Conservation (phyloP, 495 filamentous ascomycete genomes). For the Hypoxylon perforatum region DNA sequence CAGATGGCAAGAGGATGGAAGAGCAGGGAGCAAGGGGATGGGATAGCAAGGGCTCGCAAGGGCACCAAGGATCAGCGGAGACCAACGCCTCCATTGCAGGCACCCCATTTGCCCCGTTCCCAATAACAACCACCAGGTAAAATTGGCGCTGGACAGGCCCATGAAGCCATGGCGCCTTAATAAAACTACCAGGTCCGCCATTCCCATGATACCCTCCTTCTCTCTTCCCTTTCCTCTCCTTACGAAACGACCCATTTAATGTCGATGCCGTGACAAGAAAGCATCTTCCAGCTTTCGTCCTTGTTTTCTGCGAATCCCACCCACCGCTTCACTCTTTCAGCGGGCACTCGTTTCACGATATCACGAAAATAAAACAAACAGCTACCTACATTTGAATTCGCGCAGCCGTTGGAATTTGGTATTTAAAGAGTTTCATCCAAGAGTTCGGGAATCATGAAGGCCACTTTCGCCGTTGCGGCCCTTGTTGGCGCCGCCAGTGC, state of each 20-base stretch:
- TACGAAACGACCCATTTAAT: conserved; percentile 57
- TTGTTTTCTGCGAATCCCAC: conserved; percentile 61
- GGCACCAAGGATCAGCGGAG: conserved; percentile 30
- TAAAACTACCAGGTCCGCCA: conserved; percentile 46
- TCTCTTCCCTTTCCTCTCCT: conserved; percentile 52
- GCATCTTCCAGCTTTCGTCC: conserved; percentile 63
- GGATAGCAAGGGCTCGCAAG: conserved; percentile 10
- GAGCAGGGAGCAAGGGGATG: background rate
- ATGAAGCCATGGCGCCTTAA: conserved; percentile 44
- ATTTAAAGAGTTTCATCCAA: conserved; percentile 30
- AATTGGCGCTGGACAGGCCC: conserved; percentile 42
- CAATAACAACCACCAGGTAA: conserved; percentile 43
- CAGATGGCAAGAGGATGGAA: conserved; percentile 9
- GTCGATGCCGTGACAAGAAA: conserved; percentile 62
- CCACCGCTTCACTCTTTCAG: conserved; percentile 98
- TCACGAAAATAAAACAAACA: conserved; percentile 52
- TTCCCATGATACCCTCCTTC: conserved; percentile 47
- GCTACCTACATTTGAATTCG: conserved; percentile 39
- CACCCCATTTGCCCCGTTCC: conserved; percentile 37
- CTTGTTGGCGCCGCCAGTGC: conserved; percentile 72
- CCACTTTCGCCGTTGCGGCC: conserved; percentile 70
- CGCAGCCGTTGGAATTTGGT: conserved; percentile 29
- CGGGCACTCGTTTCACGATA: conserved; percentile 78
- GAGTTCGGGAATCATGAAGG: conserved; percentile 70
- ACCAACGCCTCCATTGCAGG: conserved; percentile 25